Percentiles rank a stretch among this genome's conserved stretches.
Conservation (phyloP, 2,329 filamentous ascomycete genomes). For the Diaporthe sp. region DNA sequence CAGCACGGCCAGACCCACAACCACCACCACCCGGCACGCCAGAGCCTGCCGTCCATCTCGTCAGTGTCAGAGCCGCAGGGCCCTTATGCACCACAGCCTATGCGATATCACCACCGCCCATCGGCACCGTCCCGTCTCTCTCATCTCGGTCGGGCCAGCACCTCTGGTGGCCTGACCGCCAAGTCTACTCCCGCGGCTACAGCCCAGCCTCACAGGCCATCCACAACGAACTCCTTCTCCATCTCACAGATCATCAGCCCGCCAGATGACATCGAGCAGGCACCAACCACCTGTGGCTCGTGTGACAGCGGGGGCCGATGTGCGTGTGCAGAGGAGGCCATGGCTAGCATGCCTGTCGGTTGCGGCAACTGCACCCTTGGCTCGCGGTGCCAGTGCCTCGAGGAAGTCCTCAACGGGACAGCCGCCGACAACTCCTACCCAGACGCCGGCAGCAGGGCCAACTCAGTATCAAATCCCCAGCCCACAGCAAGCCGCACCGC, state of each 20-base stretch:
- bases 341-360: slow-evolving; percentile 64
- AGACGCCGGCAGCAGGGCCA: slow-evolving; percentile 37
- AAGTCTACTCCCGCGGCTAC: slow-evolving; percentile 23
- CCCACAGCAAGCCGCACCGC: slow-evolving; percentile 27
- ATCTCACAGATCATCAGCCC: slow-evolving; percentile 69
- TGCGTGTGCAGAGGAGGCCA: slow-evolving; percentile 68
- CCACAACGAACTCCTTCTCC: slow-evolving; percentile 53
- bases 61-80: slow-evolving; percentile 26
- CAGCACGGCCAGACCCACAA: background rate
- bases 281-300: slow-evolving; percentile 63
- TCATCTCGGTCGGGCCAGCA: slow-evolving; percentile 30
- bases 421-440: background rate
- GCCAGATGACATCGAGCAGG: slow-evolving; percentile 54
- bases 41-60: slow-evolving; percentile 35
- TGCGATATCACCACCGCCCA: slow-evolving; percentile 35
- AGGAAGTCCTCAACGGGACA: slow-evolving; percentile 52
- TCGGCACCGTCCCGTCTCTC: slow-evolving; percentile 32
- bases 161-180: slow-evolving; percentile 32
- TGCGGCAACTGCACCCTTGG: slow-evolving; percentile 75
- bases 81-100: slow-evolving; percentile 32
- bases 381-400: slow-evolving; percentile 71
- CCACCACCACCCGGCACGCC: slow-evolving; percentile 30
- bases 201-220: slow-evolving; percentile 39
- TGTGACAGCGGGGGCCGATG: slow-evolving; percentile 65
- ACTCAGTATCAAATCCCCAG: slow-evolving; percentile 14